Evolutionary conservation across 345 rosid species (phyloP), one percentile per base, ranked within the genome.

Genomic region (Psidium friedrichsthalianum): DNA sequence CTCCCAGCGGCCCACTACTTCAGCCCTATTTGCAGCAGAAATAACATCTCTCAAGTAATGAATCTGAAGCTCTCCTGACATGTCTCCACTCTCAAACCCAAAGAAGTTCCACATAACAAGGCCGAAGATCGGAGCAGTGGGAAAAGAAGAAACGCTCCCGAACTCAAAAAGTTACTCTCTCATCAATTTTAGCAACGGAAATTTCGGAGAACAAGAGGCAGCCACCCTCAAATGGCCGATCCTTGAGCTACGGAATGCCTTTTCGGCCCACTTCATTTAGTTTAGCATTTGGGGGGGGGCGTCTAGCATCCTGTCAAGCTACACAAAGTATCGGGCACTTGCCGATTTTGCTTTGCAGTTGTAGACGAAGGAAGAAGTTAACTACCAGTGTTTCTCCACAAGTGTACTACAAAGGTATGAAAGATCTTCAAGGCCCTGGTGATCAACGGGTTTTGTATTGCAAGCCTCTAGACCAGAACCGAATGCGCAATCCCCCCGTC

Each of bases 401-500:
- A 59, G 58, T 93, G 92, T 82, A 89, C 74, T 54, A 91, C 87
- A 76, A 90, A 91, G 42, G 90, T 85, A 83, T 83, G 91, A 21
- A 95, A 95, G 91, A 84, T 93, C 94, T 84, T 89, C 91, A 18
- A 90, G 93, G n/a, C n/a, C 85, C 87, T 53, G 29, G 91, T 86
- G 82, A 96, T 76, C 10, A 93, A 61, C 91, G 93, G 5, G 98
- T 91, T 85, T 94, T 94, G 98, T 64, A 94, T 86, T 32, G 97
- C 97, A 44, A 44, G 98, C 95, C 91, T 96, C 98, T 2, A 96
- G 93, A 85, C 99, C 98, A 69, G 91, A 92, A n/a, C n/a, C 0
- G 98, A 96, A 87, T 96, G 98, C 69, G 98, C 99, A 85, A 96
- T 2, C 98, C 99, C 11, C 99, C 97, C 0, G 98, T 95, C 6